phyloP scores from a whole-genome alignment of 1,139 yeast genomes.

The Debaryomyces robertsiae region DNA sequence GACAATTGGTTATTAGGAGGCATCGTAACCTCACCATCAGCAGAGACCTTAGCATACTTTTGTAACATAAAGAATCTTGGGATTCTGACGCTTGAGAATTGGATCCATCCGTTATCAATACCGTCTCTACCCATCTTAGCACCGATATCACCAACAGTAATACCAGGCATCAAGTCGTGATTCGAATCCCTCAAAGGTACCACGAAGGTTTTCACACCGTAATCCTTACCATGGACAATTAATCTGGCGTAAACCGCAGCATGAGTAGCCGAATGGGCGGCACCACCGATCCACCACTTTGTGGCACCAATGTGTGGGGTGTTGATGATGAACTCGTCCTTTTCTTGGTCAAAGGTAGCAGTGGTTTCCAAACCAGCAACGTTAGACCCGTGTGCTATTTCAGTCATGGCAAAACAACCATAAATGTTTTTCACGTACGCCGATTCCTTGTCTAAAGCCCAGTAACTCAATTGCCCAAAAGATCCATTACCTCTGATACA shows the following conservation, averaged over 20 bases:
- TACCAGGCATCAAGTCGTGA: constrained; percentile 75
- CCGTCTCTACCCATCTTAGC: constrained; percentile 92
- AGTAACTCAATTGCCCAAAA: constrained; percentile 59
- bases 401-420: constrained; percentile 95
- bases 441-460: constrained; percentile 79
- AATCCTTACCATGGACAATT: constrained; percentile 78
- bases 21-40: constrained; percentile 66
- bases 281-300: constrained; percentile 99
- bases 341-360: constrained; percentile 69
- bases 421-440: constrained; percentile 63
- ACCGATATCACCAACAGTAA: constrained; percentile 88
- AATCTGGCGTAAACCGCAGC: constrained; percentile 80
- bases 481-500: constrained; percentile 56
- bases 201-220: constrained; percentile 88
- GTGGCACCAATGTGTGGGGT: constrained; percentile 93
- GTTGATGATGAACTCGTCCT: constrained; percentile 71
- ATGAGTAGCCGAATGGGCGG: constrained; percentile 92
- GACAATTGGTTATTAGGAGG: constrained; percentile 88
- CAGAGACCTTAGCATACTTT: constrained; percentile 73
- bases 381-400: constrained; percentile 90
- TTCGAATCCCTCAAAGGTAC: constrained; percentile 81
- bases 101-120: constrained; percentile 94
- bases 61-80: constrained; percentile 85
- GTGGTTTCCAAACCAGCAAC: constrained; percentile 94
- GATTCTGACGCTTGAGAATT: constrained; percentile 76